Evolutionary conservation across 208 protist species (phyloP), one percentile per base, ranked within the genome.

Genomic region (Leptomonas seymouri): DNA sequence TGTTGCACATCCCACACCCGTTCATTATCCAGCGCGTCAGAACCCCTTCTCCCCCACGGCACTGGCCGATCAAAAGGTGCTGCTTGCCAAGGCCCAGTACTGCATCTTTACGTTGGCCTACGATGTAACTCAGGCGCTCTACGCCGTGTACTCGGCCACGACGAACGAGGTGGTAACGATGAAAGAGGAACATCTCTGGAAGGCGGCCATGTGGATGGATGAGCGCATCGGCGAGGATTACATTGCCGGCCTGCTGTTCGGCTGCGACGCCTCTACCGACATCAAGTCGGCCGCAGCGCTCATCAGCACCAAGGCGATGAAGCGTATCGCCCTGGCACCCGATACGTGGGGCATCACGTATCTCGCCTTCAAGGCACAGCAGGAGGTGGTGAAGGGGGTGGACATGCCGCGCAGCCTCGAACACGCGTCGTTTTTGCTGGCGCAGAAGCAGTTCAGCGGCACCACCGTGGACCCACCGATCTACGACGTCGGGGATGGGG

Each of bases 341-440:
- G 92, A 97, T 61, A 68, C 83, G 25, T 97, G 92, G 89, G 84
- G 87, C 39, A 93, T 97, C 67, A 78, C 86, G 7, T 97, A 85
- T 74, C 64, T 93, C 20, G 79, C 87, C 48, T 87, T 97, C 57
- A 84, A 85, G 51, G 85, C 86, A 39, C 92, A 97, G 62, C 76
- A 84, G 57, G 87, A 94, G 71, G 86, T 93, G 41, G 92, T 97
- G 54, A 74, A 69, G 49, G 89, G 89, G 9, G 80, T 93, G 15
- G 79, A 86, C 45, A 62, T 93, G 25, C 92, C 92, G 6, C 34
- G 25, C 23, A 84, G 89, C 45, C 74, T 94, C n/a, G 89, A 97
- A 49, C 85, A 97, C 71, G 89, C 92, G 20, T 67, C 71, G 34
- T 94, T 91, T 73, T 45, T 91, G 11, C 76, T 97, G 2, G 88